phyloP scores from a whole-genome alignment of 1,284 basidiomycete species.

The Moesziomyces globuligerus region DNA sequence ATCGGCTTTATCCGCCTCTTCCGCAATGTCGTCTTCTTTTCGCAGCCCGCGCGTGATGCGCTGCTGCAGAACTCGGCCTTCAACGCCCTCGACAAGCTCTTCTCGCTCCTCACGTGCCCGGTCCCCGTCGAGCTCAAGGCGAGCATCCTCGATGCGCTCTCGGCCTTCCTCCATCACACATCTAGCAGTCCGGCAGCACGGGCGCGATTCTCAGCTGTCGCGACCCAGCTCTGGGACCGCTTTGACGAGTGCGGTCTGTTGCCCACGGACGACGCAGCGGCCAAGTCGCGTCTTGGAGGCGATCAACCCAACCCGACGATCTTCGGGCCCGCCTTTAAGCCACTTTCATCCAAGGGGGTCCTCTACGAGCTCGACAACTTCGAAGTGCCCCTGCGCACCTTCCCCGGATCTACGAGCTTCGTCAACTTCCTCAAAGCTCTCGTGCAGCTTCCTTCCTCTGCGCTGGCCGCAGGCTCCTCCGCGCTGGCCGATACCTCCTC shows the following conservation, averaged over 20 bases:
- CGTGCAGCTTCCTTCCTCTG: conserved; percentile 35
- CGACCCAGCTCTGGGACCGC: conserved; percentile 80
- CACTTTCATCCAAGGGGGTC: conserved; percentile 56
- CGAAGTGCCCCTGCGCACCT: conserved; percentile 80
- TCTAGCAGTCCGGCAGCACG: conserved; percentile 17
- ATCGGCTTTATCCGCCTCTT: conserved; percentile 84
- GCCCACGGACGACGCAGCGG: conserved; percentile 21
- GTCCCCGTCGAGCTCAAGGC: conserved; percentile 89
- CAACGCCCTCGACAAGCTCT: conserved; percentile 80
- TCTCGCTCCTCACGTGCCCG: conserved; percentile 59
- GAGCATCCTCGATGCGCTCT: conserved; percentile 81
- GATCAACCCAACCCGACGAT: background rate
- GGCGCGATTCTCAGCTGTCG: conserved; percentile 71
- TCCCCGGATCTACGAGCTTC: conserved; percentile 88
- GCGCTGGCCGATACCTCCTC: conserved; percentile 22
- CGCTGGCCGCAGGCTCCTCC: conserved; percentile 23
- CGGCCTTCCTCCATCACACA: conserved; percentile 74
- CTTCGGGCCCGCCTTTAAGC: conserved; percentile 37
- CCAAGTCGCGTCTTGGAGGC: conserved; percentile 13
- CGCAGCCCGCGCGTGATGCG: conserved; percentile 80
- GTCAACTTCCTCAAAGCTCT: conserved; percentile 83
- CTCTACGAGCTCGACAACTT: conserved; percentile 80
- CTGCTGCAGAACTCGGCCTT: conserved; percentile 79
- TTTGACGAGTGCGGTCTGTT: conserved; percentile 74
- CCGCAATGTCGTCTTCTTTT: conserved; percentile 80